These are phyloP conservation scores for Daldinia concentrica DNA, from an alignment of 495 filamentous ascomycete species.

Conservation along the genomic window DNA sequence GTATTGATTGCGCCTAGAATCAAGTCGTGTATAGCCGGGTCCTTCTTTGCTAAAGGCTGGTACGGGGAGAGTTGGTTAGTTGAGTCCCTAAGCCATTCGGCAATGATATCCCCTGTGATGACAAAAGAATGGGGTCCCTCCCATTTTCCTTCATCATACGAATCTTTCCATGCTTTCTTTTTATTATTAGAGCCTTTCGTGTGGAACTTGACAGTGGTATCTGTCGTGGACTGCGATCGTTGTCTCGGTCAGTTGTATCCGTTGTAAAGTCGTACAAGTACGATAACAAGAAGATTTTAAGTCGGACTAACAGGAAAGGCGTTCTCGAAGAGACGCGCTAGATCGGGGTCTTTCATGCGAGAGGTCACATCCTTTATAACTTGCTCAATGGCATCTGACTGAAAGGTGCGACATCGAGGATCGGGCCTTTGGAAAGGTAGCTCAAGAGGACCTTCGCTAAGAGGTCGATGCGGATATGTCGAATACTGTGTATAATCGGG, in stretches of 20 bases:
- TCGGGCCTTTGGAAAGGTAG: slow-evolving; percentile 92
- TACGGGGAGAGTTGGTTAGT: slow-evolving; percentile 95
- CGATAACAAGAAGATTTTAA: slow-evolving; percentile 14
- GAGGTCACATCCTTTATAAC: slow-evolving; percentile 83
- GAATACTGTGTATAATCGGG: slow-evolving; percentile 65
- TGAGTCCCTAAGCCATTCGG: slow-evolving; percentile 97
- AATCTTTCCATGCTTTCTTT: slow-evolving; percentile 46
- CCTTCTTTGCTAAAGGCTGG: slow-evolving; percentile 81
- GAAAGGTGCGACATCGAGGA: slow-evolving; percentile 84
- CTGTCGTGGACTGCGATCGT: slow-evolving; percentile 73
- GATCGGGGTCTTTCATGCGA: slow-evolving; percentile 84
- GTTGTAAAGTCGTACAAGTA: slow-evolving; percentile 17
- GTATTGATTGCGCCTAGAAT: slow-evolving; percentile 97
- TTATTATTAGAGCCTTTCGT: slow-evolving; percentile 53
- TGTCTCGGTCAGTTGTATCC: slow-evolving; percentile 29
- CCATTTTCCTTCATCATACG: slow-evolving; percentile 69
- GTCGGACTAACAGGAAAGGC: slow-evolving; percentile 72
- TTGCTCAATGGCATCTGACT: slow-evolving; percentile 83
- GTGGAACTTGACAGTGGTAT: slow-evolving; percentile 82
- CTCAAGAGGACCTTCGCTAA: slow-evolving; percentile 78
- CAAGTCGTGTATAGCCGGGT: slow-evolving; percentile 75
- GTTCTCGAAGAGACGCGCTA: slow-evolving; percentile 94
- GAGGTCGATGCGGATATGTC: slow-evolving; percentile 66
- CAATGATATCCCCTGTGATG: slow-evolving; percentile 93
- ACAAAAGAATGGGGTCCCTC: slow-evolving; percentile 90